Evolutionary conservation across 2,329 filamentous ascomycete genomes (phyloP), one percentile per base, ranked within the genome.

Genomic region (Fusarium pseudoanthophilum): DNA sequence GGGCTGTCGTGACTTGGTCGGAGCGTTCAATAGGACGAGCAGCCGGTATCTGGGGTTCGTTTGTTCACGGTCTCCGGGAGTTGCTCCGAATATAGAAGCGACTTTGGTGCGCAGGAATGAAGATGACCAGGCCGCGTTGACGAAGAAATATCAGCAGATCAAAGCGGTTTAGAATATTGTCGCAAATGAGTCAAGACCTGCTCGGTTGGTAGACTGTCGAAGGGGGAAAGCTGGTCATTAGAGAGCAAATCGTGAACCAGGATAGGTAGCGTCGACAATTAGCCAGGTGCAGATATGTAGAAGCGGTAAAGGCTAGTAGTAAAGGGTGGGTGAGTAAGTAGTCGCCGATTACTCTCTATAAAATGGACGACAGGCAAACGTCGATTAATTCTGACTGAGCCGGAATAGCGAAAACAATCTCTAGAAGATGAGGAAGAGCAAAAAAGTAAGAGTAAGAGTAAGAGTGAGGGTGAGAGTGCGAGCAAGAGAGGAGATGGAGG

Each of bases 1-100:
- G 73, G 76, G 75, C 74, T 75, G 72, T 67, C 67, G 74, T 77
- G 72, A 73, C 64, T 74, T 75, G 64, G 49, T 68, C 63, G 60
- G 64, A 75, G 68, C 74, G 72, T 70, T 78, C 72, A 76, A 75
- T 73, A 69, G 68, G 71, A 69, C 71, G 26, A 70, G 69, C 64
- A 61, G 58, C 68, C 58, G 56, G 72, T 71, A 71, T 75, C 69
- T 69, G 70, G 65, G 69, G 71, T 71, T 72, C 60, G 71, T 73
- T 72, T 60, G 69, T 71, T 71, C 65, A 72, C 52, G 69, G 64
- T 60, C 64, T 39, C 30, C 61, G 59, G 49, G 49, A 69, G 59
- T 58, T 58, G 74, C 69, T 66, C 58, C 69, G 66, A 65, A 68
- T 70, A 68, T 70, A 71, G 76, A 62, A 74, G 69, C 65, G 64